A percentile compares a stretch with the other conserved stretches of the same genome.
Evolutionary conservation across 768 basidiomycete species (phyloP).

Genomic region (Dioszegia aurantiaca): DNA sequence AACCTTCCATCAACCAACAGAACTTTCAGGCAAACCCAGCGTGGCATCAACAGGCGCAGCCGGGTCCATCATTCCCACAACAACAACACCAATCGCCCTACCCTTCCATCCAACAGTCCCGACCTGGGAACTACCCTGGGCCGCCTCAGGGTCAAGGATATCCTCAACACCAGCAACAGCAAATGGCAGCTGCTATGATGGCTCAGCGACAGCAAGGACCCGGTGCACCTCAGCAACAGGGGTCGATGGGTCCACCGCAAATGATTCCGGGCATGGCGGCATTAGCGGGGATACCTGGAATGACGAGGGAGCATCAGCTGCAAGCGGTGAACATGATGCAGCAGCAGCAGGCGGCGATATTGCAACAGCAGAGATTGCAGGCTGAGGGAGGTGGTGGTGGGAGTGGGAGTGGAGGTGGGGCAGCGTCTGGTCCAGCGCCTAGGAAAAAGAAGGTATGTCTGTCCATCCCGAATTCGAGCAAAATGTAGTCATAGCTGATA

Average conservation of each 20-base stretch:
- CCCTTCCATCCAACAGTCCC: no score
- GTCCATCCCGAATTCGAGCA: neutral
- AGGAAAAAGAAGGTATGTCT: constrained; percentile 18
- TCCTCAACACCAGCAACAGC: constrained; percentile 5
- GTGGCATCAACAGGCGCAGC: no score
- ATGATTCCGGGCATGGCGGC: constrained; percentile 4
- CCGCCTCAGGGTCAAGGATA: no score
- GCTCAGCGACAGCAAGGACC: neutral
- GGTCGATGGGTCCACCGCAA: constrained; percentile 8
- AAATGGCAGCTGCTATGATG: constrained; percentile 4
- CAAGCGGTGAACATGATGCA: constrained; percentile 11
- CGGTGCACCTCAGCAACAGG: neutral
- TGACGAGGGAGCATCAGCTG: constrained; percentile 12
- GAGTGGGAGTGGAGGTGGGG: no score
- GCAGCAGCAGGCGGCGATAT: constrained; percentile 9
- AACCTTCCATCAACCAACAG: neutral
- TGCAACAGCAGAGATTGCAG: neutral
- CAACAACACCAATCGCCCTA: no score
- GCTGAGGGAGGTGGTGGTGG: neutral
- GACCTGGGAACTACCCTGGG: no score
- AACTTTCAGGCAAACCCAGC: neutral
- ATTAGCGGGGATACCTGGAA: neutral
- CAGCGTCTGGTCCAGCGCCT: neutral
- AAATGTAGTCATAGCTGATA: constrained; percentile 5
- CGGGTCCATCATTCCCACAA: neutral